Evolutionary conservation across 106 monocot genomes (phyloP).

Genomic region (Vanilla planifolia): DNA sequence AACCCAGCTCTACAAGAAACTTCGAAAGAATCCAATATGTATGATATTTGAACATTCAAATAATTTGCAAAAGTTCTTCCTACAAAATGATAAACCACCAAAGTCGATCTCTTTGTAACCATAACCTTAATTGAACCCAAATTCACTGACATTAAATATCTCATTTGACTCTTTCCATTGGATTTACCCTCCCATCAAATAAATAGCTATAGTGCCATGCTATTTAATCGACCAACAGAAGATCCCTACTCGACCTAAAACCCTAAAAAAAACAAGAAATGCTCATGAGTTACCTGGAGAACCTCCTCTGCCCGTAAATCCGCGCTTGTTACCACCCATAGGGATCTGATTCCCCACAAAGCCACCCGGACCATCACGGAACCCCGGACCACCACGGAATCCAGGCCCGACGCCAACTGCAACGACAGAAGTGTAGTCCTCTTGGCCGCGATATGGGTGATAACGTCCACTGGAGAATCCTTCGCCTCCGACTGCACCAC

Average conservation of each 20-base stretch:
- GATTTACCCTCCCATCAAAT: too few species aligned
- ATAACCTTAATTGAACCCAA: too few species aligned
- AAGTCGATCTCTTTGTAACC: too few species aligned
- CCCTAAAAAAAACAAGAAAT: not conserved
- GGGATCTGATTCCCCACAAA: conserved; percentile 22
- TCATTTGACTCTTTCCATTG: too few species aligned
- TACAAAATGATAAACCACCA: too few species aligned
- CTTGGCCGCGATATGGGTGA: conserved; percentile 50
- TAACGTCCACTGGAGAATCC: conserved; percentile 35
- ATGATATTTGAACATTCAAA: too few species aligned
- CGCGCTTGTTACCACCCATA: conserved; percentile 29
- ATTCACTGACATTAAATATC: too few species aligned
- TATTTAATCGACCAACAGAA: not conserved
- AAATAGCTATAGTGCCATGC: too few species aligned
- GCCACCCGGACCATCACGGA: conserved; percentile 23
- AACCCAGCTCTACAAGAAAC: too few species aligned
- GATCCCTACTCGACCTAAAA: not conserved
- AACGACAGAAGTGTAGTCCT: conserved; percentile 19
- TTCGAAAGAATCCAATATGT: too few species aligned
- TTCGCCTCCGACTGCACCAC: conserved; percentile 17
- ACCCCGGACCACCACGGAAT: conserved; percentile 18
- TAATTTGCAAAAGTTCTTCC: too few species aligned
- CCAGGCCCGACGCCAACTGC: conserved; percentile 18
- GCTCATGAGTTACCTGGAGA: conserved; percentile 22
- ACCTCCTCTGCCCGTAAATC: conserved; percentile 28